phyloP scores from a whole-genome alignment of 2,329 filamentous ascomycete genomes.

The Fusarium bactridioides region DNA sequence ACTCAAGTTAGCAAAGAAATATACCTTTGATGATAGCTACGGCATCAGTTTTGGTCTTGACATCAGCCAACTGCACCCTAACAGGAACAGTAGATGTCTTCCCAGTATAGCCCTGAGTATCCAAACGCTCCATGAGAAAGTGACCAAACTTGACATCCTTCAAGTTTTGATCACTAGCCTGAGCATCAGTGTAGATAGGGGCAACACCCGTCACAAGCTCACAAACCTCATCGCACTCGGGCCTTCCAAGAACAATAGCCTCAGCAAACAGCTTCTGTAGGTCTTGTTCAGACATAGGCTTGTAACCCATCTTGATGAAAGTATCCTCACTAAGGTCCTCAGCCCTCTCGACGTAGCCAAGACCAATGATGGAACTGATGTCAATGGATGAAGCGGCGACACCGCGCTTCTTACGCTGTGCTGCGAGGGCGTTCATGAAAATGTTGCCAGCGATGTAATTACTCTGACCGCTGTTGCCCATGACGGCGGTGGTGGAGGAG shows the following conservation, averaged over 20 bases:
- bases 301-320: background rate
- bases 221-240: background rate
- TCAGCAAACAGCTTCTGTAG: background rate
- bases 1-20: rapidly evolving
- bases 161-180: background rate
- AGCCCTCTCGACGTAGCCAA: background rate
- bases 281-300: background rate
- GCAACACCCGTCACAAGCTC: background rate
- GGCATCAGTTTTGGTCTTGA: rapidly evolving
- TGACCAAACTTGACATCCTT: background rate
- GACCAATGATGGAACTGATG: background rate
- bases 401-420: background rate
- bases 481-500: background rate
- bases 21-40: background rate
- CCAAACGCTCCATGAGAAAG: background rate
- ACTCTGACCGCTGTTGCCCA: background rate
- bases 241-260: background rate
- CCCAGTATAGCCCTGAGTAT: background rate
- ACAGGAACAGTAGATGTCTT: background rate
- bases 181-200: background rate
- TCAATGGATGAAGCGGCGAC: background rate
- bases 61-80: background rate
- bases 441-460: background rate
- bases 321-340: background rate
- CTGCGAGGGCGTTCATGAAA: background rate